Evolutionary conservation across 495 filamentous ascomycete species (phyloP), one percentile per base, ranked within the genome.

Genomic region (Alectoria sarmentosa): DNA sequence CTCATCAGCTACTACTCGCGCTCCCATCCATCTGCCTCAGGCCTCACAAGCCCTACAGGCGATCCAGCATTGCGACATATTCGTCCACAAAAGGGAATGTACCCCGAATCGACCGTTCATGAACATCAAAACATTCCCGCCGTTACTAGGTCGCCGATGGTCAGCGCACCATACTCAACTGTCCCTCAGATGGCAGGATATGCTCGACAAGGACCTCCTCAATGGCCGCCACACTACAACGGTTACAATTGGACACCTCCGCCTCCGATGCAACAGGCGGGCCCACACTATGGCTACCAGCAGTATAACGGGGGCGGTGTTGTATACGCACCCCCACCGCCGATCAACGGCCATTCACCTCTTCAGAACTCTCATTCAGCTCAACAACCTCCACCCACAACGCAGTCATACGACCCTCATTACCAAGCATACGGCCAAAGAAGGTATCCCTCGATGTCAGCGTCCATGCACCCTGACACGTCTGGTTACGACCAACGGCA

Each of bases 1-100:
- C 80, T 98, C 46, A 98, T 98, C 73, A 96, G 92, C 69, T 98
- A 98, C 74, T 97, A 91, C 73, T 84, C 90, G n/a, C 82, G 93
- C 60, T 86, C 88, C 37, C 82, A 87, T 69, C 82, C 88, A 2
- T 82, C 83, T 32, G 81, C 84, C 9, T 80, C 80, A 52, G 85
- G 86, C 39, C 78, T 97, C 7, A 83, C 83, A 69, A 88, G 91
- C 69, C 94, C 94, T 3, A 86, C 88, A 23, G 86, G 80, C 10
- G 94, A 98, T 73, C 84, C 90, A 2, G 72, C 79, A n/a, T 81
- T 98, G 48, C 86, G 91, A 66, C 83, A 92, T 71, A 91, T 98
- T 65, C 78, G 88, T 11, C 92, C 92, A 11, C 80, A 84, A 42
- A 96, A 96, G 74, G 91, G 91, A 68, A 88, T 98, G 80, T 98